Base-by-base conservation (phyloP, 75 land plant genomes). In the Cunninghamia lanceolata region DNA sequence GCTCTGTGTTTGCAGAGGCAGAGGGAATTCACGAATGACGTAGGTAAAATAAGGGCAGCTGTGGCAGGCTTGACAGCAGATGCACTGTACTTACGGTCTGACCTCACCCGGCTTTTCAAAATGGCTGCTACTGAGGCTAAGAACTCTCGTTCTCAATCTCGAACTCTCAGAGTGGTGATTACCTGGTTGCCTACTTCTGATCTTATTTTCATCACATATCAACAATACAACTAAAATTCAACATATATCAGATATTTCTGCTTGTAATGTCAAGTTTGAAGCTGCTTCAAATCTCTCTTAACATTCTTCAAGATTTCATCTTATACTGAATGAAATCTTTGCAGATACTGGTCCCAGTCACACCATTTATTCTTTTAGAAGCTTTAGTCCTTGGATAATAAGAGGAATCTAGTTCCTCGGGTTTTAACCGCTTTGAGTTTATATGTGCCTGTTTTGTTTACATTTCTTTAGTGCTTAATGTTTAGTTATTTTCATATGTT, bases 141-240 rank as follows among this genome's bases (percentile, higher is more conserved):
- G 63, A 89, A 86, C 68, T 95, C 96, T 9, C 92, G 85, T 56
- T 88, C 94, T 19, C 94, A 91, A 28, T 86, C 89, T 84, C 92
- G 99, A 47, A 89, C 89, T 70, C 83, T 97, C 34, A 90, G 99
- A 89, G 95, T 97, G 96, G 99, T 96, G 89, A 88, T 87, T 76
- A 75, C 52, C 56, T 30, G 59, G 82, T 30, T 78, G 63, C 52
- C 46, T 32, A 35, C 25, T 53, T 3, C 75, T 53, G 32, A 70
- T 82, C 40, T 78, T 46, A 19, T 38, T 36, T 40, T 82, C n/a
- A 82, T 73, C 75, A 73, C 16, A 2, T 34, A 32, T 34, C 14
- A 73, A 32, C 34, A 32, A 73, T 34, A 73, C 11, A 73, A 34
- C 14, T 73, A 32, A 32, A 63, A 63, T 63, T 63, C 30, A 6